These are phyloP conservation scores for Fraxinus albicans DNA, from an alignment of 305 asterid species.

Conservation along the genomic window DNA sequence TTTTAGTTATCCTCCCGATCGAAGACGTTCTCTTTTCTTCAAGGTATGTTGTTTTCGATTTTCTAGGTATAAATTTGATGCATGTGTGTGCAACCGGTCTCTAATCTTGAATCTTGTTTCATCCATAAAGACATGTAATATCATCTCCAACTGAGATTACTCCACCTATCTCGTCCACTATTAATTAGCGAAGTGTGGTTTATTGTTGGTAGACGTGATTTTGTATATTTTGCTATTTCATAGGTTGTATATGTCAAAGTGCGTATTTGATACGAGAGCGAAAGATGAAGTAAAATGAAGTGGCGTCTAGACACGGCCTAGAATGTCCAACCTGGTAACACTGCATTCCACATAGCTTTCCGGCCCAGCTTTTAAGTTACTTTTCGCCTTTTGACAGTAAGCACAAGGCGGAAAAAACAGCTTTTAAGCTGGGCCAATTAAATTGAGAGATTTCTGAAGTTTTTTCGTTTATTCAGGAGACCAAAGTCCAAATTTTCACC, in stretches of 20 bases:
- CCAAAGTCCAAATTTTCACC: conserved; percentile 38
- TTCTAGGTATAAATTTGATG: not conserved
- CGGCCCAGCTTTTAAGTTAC: too few species aligned
- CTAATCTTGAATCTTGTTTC: not conserved
- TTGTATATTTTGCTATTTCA: not conserved
- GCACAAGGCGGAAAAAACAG: not conserved
- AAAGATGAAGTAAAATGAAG: conserved; percentile 20
- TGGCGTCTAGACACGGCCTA: conserved; percentile 45
- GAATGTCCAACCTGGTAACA: conserved; percentile 41
- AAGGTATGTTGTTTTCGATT: conserved; percentile 11
- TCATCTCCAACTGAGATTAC: not conserved
- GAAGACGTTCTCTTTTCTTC: not conserved
- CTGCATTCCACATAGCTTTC: not conserved
- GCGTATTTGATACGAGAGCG: not conserved
- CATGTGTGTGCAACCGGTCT: not conserved
- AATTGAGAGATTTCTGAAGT: not conserved
- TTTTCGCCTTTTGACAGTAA: not conserved
- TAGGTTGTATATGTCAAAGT: not conserved
- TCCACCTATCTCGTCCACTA: not conserved
- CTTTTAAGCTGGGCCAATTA: not conserved
- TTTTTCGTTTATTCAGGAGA: conserved; percentile 39
- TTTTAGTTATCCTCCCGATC: not conserved
- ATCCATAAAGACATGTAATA: not conserved
- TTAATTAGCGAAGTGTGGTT: not conserved
- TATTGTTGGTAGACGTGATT: not conserved